Base-by-base conservation (phyloP, 2,329 filamentous ascomycete genomes). In the Scopulariopsis brevicaulis region DNA sequence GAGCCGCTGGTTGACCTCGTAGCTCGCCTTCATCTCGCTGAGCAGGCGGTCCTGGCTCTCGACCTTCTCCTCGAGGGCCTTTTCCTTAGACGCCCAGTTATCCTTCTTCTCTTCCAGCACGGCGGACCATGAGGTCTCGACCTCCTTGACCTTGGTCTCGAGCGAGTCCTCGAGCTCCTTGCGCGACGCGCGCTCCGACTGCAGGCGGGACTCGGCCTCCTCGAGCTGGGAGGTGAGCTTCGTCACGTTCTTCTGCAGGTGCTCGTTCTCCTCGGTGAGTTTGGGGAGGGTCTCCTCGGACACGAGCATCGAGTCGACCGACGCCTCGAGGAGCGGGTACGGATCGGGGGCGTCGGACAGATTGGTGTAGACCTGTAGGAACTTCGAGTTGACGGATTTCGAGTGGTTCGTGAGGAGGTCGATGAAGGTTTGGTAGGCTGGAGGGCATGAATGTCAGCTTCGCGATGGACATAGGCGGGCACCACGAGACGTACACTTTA, bases 361-460 rank as follows among this genome's bases (percentile, higher is more conserved):
- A 4, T 91, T 89, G 4, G 91, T 94, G 70, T 99, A 99, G 32
- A 94, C 79, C 66, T 96, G 90, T 61, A 99, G 78, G 68, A 99
- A 99, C 7, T 92, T 87, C 18, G 91, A 92, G 65, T 96, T 95
- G 57, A 94, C 90, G 6, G 90, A 84, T 73, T 99, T 99, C 64
- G 91, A 94, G 71, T 97, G 93, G 70, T 93, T 96, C 22, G 94
- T 95, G 61, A 99, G 80, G 59, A 96, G 85, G 69, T 99, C 94
- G 70, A 99, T 96, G 68, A 97, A 99, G 56, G 87, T 88, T 74
- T 99, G 94, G 76, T 99, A 99, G 55, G 92, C 91, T 93, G 70
- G 46, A 50, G 46, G 10, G 43, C 52, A 54, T 40, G 48, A 40
- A 22, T 48, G 37, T 55, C 59, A 59, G 57, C n/a, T 50, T 24